These are phyloP conservation scores for Mortierella sp. DNA, from an alignment of 371 early-diverging fungal species.

Conservation along the genomic window DNA sequence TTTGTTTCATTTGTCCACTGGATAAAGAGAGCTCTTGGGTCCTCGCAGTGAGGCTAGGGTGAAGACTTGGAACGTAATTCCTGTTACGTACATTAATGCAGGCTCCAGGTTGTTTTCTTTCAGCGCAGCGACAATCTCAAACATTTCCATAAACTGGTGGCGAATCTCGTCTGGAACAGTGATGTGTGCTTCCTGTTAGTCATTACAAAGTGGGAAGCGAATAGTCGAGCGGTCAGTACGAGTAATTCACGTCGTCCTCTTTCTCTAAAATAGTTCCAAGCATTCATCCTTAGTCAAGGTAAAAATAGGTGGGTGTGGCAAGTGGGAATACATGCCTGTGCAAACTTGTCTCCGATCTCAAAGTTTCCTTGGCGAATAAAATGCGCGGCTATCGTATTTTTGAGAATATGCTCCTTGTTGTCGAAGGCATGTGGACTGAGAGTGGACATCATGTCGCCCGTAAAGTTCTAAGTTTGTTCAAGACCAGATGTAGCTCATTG, in stretches of 20 bases:
- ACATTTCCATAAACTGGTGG: slow-evolving; percentile 72
- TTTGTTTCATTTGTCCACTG: slow-evolving; percentile 21
- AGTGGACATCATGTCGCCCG: slow-evolving; percentile 65
- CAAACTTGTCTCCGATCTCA: slow-evolving; percentile 73
- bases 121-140: slow-evolving; percentile 61
- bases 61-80: background rate
- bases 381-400: slow-evolving; percentile 74
- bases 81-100: slow-evolving; percentile 60
- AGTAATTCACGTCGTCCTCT: background rate
- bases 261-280: too few relatives aligned
- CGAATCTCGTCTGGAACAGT: slow-evolving; percentile 53
- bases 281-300: too few relatives aligned
- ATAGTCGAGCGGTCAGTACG: background rate
- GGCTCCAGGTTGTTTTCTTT: slow-evolving; percentile 56
- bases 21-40: background rate
- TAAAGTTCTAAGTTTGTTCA: slow-evolving; percentile 53
- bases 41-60: background rate
- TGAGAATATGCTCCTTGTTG: slow-evolving; percentile 67
- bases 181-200: slow-evolving; percentile 53
- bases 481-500: slow-evolving; percentile 1
- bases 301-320: too few relatives aligned
- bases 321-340: slow-evolving; percentile 54
- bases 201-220: background rate
- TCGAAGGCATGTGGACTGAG: slow-evolving; percentile 76
- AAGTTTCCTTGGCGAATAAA: slow-evolving; percentile 92